These are phyloP conservation scores for Brachypodium distachyon DNA, from an alignment of 202 grass and related monocot genomes.

Conservation along the genomic window DNA sequence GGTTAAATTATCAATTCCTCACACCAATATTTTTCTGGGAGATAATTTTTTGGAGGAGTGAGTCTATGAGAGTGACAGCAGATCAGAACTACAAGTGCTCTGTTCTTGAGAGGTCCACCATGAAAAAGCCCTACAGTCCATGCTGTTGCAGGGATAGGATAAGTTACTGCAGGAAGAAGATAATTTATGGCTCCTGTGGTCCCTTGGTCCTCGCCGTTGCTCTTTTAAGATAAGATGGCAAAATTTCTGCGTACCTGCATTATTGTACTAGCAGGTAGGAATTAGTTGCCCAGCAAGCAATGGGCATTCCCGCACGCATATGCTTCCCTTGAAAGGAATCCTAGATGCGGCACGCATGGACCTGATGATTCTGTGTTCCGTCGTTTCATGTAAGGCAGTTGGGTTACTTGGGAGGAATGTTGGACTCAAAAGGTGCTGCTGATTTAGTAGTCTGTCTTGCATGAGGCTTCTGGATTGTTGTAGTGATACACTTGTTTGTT, in stretches of 20 bases:
- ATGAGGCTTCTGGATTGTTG: background rate
- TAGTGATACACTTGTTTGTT: background rate
- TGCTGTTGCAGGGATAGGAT: constrained; percentile 3
- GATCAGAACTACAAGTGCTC: constrained; percentile 1
- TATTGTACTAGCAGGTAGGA: constrained; percentile 22
- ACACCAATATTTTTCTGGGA: background rate
- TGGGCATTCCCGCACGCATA: background rate
- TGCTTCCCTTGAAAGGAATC: background rate
- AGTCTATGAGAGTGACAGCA: background rate
- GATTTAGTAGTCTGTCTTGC: constrained; percentile 9
- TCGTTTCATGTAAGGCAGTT: background rate
- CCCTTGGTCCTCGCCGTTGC: constrained; percentile 8
- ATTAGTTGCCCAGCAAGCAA: constrained; percentile 6
- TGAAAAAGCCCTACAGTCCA: background rate
- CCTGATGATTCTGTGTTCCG: constrained; percentile 6
- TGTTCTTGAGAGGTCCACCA: constrained; percentile 4
- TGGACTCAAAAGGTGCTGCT: background rate
- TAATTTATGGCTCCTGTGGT: too few relatives aligned
- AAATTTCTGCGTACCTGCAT: constrained; percentile 1
- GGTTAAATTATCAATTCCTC: background rate
- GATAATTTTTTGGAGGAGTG: constrained; percentile 21
- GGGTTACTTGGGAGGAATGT: constrained; percentile 4
- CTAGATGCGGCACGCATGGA: constrained; percentile 14
- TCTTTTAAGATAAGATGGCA: constrained; percentile 1
- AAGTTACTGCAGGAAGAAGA: constrained; percentile 8